phyloP scores from a whole-genome alignment of 2,329 filamentous ascomycete genomes.

The Thelonectria blattea region DNA sequence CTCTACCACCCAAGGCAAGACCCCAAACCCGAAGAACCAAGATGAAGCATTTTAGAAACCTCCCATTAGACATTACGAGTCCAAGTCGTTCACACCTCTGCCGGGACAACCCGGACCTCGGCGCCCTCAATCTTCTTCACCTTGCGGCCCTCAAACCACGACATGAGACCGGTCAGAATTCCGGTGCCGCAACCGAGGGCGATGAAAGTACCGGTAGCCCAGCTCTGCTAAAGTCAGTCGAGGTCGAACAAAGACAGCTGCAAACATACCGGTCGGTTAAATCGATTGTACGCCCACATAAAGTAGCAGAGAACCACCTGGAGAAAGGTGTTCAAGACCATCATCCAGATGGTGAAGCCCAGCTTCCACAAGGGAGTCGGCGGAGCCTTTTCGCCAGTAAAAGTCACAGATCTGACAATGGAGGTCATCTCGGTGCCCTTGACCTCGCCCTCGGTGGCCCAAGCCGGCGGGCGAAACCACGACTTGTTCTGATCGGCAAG shows the following conservation, averaged over 20 bases:
- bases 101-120: conserved; percentile 2
- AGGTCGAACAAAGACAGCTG: background rate
- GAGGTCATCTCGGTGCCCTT: background rate
- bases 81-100: background rate
- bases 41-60: background rate
- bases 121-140: conserved; percentile 18
- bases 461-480: conserved; percentile 39
- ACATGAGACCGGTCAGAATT: conserved; percentile 16
- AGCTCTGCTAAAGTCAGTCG: conserved; percentile 1
- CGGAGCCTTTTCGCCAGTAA: conserved; percentile 10
- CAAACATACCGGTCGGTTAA: conserved; percentile 15
- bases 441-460: conserved; percentile 21
- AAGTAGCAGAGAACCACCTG: conserved; percentile 15
- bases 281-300: conserved; percentile 18
- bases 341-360: conserved; percentile 21
- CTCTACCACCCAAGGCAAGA: too few relatives aligned
- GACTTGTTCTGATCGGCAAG: conserved; percentile 32
- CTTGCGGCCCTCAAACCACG: conserved; percentile 15
- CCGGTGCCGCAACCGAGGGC: conserved; percentile 7
- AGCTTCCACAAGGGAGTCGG: conserved; percentile 18
- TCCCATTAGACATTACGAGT: background rate
- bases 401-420: background rate
- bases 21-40: background rate
- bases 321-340: conserved; percentile 12
- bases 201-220: conserved; percentile 15